Conservation (phyloP, 2,329 filamentous ascomycete species). For the Monilinia polystroma region DNA sequence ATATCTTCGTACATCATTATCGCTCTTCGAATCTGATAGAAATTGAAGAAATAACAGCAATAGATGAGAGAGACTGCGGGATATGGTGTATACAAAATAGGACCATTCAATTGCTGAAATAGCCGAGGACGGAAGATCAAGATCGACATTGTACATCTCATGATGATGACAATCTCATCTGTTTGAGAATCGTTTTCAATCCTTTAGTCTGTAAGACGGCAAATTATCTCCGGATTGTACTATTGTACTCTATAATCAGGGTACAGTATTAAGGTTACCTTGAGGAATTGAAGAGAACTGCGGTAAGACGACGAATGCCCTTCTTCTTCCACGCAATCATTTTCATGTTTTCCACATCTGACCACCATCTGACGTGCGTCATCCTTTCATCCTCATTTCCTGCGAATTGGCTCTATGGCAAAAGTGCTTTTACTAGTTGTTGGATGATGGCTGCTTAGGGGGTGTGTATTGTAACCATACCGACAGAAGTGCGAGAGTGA, state of each 20-base stretch:
- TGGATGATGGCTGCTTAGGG: slow-evolving; percentile 5
- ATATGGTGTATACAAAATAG: neutral
- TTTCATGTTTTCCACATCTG: neutral
- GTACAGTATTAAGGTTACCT: neutral
- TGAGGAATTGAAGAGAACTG: slow-evolving; percentile 11
- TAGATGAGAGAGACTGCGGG: neutral
- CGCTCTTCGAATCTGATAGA: neutral
- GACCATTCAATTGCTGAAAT: neutral
- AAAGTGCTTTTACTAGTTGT: slow-evolving; percentile 1
- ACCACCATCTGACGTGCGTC: slow-evolving; percentile 16
- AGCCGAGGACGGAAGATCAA: slow-evolving; percentile 8
- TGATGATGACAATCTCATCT: slow-evolving; percentile 4
- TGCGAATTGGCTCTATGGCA: slow-evolving; percentile 3
- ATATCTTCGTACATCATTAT: slow-evolving; percentile 5
- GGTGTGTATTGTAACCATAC: slow-evolving; percentile 12
- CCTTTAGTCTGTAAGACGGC: slow-evolving; percentile 3
- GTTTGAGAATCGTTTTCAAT: neutral
- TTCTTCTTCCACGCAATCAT: neutral
- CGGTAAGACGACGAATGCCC: slow-evolving; percentile 3
- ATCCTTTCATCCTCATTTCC: slow-evolving; percentile 3
- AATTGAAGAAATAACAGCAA: slow-evolving; percentile 6
- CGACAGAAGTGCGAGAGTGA: slow-evolving; percentile 10
- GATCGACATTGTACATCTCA: slow-evolving; percentile 13
- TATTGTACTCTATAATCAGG: neutral
- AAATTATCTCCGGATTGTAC: slow-evolving; percentile 11